phyloP scores from a whole-genome alignment of 345 rosid species.

The Noccaea bulbosa region DNA sequence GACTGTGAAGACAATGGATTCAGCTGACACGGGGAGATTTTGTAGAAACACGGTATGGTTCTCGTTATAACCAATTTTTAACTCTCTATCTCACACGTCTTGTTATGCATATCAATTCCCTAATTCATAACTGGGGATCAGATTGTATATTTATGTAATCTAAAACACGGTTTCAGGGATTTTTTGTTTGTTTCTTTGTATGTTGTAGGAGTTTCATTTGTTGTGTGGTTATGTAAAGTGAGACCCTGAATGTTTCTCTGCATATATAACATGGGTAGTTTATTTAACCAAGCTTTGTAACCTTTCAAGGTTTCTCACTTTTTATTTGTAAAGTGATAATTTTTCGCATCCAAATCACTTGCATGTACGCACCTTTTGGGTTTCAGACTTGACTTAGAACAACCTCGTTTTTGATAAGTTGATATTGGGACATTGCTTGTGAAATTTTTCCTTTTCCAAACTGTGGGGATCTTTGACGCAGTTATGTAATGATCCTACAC shows the following conservation, averaged over 20 bases:
- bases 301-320: conserved; percentile 10
- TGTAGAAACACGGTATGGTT: conserved; percentile 47
- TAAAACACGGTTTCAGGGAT: conserved; percentile 18
- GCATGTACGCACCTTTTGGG: neutral
- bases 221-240: conserved; percentile 42
- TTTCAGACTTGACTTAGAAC: neutral
- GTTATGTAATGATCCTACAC: too few species aligned
- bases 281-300: conserved; percentile 11
- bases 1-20: conserved; percentile 89
- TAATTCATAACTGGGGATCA: conserved; percentile 22
- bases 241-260: conserved; percentile 40
- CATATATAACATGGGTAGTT: conserved; percentile 40
- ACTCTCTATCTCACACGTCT: conserved; percentile 25
- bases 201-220: conserved; percentile 34
- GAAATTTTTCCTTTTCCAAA: neutral
- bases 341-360: conserved; percentile 1
- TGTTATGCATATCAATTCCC: conserved; percentile 22
- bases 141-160: conserved; percentile 41
- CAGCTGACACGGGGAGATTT: conserved; percentile 81
- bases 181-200: conserved; percentile 31
- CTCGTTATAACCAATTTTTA: conserved; percentile 37
- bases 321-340: neutral
- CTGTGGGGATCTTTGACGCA: neutral
- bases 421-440: neutral
- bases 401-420: neutral